Percentiles rank a stretch among this genome's conserved stretches.
Conservation (phyloP, 495 filamentous ascomycete genomes). For the Aspergillus olivimuriae region DNA sequence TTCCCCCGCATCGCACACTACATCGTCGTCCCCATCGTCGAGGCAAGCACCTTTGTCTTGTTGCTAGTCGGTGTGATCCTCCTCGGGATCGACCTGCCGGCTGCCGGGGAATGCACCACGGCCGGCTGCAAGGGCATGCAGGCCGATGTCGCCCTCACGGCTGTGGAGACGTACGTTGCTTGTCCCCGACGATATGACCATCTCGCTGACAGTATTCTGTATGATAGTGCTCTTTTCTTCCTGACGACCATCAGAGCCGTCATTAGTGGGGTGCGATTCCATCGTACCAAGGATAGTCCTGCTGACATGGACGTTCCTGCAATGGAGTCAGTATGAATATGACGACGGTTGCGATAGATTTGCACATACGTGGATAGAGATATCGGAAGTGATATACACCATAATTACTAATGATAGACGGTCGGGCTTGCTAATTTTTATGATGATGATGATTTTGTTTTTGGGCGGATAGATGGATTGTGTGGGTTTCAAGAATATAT, state of each 20-base stretch:
- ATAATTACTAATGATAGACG: too few species aligned
- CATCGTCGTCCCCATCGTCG: slow-evolving; percentile 57
- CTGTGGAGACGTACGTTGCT: slow-evolving; percentile 48
- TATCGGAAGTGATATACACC: too few species aligned
- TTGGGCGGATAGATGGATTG: too few species aligned
- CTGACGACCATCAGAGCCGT: neutral
- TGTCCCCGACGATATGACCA: neutral
- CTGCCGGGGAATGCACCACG: slow-evolving; percentile 37
- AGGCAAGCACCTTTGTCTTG: slow-evolving; percentile 71
- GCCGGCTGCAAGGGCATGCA: slow-evolving; percentile 43
- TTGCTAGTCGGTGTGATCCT: slow-evolving; percentile 84
- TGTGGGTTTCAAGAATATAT: too few species aligned
- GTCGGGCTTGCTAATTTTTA: too few species aligned
- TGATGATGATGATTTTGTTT: too few species aligned
- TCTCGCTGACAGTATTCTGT: neutral
- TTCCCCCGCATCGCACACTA: slow-evolving; percentile 51
- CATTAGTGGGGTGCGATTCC: neutral
- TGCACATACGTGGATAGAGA: too few species aligned
- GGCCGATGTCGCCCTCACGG: slow-evolving; percentile 47
- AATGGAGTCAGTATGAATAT: too few species aligned
- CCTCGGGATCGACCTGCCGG: slow-evolving; percentile 53
- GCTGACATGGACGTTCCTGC: too few species aligned
- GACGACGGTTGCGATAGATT: too few species aligned
- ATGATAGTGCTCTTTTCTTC: neutral
- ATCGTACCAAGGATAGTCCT: neutral